phyloP scores from a whole-genome alignment of 176 grass and related monocot genomes.

The Neostapfia colusana region DNA sequence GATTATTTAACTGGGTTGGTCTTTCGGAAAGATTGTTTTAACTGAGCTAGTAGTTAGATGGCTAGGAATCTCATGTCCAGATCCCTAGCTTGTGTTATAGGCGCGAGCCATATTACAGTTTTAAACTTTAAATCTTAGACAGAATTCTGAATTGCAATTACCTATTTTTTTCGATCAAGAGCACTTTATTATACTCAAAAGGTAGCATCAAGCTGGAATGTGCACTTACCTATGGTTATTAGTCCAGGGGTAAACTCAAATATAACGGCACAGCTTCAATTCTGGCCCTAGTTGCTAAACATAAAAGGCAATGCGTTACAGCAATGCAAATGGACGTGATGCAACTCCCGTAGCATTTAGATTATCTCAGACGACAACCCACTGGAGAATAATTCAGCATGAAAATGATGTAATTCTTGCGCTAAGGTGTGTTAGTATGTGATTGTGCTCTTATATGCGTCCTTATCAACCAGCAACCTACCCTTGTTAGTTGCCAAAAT shows the following conservation, averaged over 20 bases:
- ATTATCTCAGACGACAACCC: not conserved
- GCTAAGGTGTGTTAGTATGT: not conserved
- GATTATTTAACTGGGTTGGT: not conserved
- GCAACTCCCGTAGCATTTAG: not conserved
- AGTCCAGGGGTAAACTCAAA: not conserved
- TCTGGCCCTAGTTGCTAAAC: not conserved
- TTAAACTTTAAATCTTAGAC: not conserved
- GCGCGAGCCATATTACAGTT: not conserved
- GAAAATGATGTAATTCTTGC: conserved; percentile 21
- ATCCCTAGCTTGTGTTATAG: not conserved
- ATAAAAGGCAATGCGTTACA: not conserved
- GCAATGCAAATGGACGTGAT: not conserved
- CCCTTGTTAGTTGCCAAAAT: not conserved
- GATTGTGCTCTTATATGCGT: not conserved
- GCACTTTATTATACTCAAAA: too few species aligned
- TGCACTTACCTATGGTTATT: not conserved
- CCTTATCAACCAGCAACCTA: not conserved
- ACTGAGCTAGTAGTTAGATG: not conserved
- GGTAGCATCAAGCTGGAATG: too few species aligned
- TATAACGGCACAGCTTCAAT: not conserved
- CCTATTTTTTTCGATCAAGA: too few species aligned
- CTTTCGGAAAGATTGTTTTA: not conserved
- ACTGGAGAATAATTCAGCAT: conserved; percentile 9
- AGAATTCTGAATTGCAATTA: not conserved
- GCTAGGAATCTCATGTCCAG: not conserved